A percentile compares a stretch with the other conserved stretches of the same genome.
Conservation (phyloP, 805 yeast species). For the Zygosaccharomyces pseudorouxii region DNA sequence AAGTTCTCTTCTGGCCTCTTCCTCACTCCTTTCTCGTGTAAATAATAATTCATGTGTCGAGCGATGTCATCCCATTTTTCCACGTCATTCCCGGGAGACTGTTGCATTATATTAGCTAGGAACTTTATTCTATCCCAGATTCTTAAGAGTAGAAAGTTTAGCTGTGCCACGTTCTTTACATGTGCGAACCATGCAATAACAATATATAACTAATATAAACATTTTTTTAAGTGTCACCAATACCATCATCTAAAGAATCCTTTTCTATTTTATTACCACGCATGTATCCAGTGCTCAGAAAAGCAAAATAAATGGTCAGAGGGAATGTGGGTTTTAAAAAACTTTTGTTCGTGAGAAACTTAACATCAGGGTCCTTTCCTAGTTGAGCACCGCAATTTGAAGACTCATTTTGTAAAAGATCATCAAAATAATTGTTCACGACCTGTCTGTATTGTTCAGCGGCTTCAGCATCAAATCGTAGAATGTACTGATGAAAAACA, state of each 20-base stretch:
- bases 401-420: neutral
- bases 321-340: neutral
- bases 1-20: neutral
- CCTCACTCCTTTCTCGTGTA: neutral
- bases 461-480: neutral
- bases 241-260: too few relatives aligned
- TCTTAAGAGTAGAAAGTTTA: neutral
- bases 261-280: too few relatives aligned
- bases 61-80: neutral
- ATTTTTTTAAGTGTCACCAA: too few relatives aligned
- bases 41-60: neutral
- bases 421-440: neutral
- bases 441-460: neutral
- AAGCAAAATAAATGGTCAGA: neutral
- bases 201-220: too few relatives aligned
- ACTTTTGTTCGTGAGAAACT: neutral
- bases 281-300: too few relatives aligned
- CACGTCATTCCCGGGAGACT: neutral
- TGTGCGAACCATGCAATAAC: too few relatives aligned
- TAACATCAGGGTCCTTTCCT: neutral
- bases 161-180: too few relatives aligned
- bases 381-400: neutral
- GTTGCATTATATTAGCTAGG: neutral
- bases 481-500: neutral
- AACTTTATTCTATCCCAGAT: neutral